Conservation (phyloP, 176 grass and related monocot species). For the Aegilops bicornis region DNA sequence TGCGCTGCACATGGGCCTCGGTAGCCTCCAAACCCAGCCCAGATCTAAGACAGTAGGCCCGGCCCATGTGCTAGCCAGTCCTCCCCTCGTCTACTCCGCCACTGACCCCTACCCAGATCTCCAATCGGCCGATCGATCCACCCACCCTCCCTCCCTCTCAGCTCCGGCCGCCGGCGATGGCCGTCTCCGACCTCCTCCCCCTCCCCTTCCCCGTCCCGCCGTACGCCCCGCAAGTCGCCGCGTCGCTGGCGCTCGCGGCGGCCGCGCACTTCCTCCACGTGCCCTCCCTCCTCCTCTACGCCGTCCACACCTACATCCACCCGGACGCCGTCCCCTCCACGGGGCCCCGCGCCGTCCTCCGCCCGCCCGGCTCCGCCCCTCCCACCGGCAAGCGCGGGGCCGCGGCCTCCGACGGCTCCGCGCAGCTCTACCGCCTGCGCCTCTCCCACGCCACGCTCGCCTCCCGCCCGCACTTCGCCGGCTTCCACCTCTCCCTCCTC, state of each 20-base stretch:
- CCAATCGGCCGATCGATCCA: conserved; percentile 38
- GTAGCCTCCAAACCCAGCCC: background rate
- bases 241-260: background rate
- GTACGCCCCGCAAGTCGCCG: conserved; percentile 26
- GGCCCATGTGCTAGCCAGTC: background rate
- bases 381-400: conserved; percentile 33
- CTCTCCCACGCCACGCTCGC: conserved; percentile 56
- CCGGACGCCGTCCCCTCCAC: conserved; percentile 66
- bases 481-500: conserved; percentile 46
- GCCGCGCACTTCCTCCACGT: conserved; percentile 50
- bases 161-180: conserved; percentile 38
- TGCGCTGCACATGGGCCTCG: background rate
- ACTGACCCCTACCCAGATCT: conserved; percentile 35
- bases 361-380: conserved; percentile 26
- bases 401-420: conserved; percentile 31
- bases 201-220: conserved; percentile 27
- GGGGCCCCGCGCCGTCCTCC: conserved; percentile 66
- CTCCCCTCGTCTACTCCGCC: background rate
- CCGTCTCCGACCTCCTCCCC: conserved; percentile 11
- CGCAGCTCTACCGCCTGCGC: conserved; percentile 85
- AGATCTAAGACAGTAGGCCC: background rate
- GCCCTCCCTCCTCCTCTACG: conserved; percentile 62
- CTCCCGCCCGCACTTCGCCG: conserved; percentile 64
- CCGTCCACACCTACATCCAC: conserved; percentile 93
- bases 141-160: conserved; percentile 6